Evolutionary conservation across 129 eudicot genomes (phyloP), one percentile per base, ranked within the genome.

Genomic region (Heracleum sosnowskyi): DNA sequence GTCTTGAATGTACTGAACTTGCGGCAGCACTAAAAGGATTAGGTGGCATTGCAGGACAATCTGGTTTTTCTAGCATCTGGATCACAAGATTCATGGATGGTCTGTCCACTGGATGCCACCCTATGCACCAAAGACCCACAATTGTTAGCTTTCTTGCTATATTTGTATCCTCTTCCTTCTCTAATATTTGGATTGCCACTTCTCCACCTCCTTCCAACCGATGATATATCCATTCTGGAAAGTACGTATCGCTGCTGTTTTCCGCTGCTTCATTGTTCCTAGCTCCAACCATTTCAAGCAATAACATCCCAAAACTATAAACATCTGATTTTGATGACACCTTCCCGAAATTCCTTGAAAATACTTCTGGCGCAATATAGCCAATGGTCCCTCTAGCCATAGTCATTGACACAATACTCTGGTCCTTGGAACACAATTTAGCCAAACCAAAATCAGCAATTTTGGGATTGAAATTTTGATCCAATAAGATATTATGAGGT

Each of bases 371-470:
- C 5, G 77, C 77, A 6, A 73, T 73, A 16, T 73, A 73, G 5
- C 77, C 77, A 13, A 73, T 44, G 13, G 77, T 73, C 13, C 77
- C 77, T 45, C 77, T 73, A 41, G 77, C 60, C 77, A 73, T 28
- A 28, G 77, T 73, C 57, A 73, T 73, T 0, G 77, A 73, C 24
- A 73, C 39, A 1, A 44, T 44, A 0, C 77, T 73, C 37, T 73
- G 60, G 11, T 73, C 77, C 77, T 73, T 73, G 60, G 77, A 73
- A 73, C 77, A 73, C 77, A 73, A 73, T 49, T 73, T 73, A 12
- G 77, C 77, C 24, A 73, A 16, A 28, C 77, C 77, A 73, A 73
- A 73, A 73, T 73, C 77, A n/a, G 77, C 49, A 28, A 73, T 73
- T 73, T 73, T 73, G 18, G 77, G 77, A 42, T 28, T 42, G 37